These are phyloP conservation scores for Durusdinium trenchii DNA, from an alignment of 73 alveolate genomes.

Conservation along the genomic window DNA sequence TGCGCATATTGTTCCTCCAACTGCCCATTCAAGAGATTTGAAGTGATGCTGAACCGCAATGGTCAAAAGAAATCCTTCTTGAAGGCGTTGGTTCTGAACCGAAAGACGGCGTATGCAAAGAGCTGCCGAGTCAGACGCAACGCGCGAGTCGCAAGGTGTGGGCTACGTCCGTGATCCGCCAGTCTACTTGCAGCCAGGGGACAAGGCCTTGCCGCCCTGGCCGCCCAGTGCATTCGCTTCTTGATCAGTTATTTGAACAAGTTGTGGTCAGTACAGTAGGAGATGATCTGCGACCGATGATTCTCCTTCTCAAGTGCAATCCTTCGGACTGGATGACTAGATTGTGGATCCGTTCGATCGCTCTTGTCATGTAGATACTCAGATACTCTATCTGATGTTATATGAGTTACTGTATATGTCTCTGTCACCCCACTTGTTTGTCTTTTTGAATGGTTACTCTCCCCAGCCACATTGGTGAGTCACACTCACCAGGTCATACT, in stretches of 20 bases:
- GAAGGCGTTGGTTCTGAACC: too few species aligned
- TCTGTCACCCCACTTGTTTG: too few species aligned
- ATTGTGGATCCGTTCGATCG: neutral
- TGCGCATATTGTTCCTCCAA: too few species aligned
- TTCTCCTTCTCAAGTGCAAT: neutral
- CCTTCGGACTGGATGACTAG: neutral
- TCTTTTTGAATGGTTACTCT: too few species aligned
- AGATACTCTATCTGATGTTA: too few species aligned
- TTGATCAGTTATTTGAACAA: neutral
- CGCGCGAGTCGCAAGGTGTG: neutral
- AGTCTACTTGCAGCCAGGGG: slow-evolving; percentile 55
- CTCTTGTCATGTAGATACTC: too few species aligned
- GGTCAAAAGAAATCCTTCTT: too few species aligned
- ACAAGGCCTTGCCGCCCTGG: slow-evolving; percentile 16
- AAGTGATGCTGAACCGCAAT: too few species aligned
- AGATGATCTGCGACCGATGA: neutral
- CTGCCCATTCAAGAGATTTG: too few species aligned
- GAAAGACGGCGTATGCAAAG: neutral
- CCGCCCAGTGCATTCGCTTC: neutral
- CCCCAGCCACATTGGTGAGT: too few species aligned
- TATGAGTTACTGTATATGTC: too few species aligned
- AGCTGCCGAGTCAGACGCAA: neutral
- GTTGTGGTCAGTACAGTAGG: neutral
- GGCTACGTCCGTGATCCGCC: slow-evolving; percentile 81
- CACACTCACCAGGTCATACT: too few species aligned